Conservation (phyloP, 1,284 basidiomycete species). For the Agroathelia rolfsii region DNA sequence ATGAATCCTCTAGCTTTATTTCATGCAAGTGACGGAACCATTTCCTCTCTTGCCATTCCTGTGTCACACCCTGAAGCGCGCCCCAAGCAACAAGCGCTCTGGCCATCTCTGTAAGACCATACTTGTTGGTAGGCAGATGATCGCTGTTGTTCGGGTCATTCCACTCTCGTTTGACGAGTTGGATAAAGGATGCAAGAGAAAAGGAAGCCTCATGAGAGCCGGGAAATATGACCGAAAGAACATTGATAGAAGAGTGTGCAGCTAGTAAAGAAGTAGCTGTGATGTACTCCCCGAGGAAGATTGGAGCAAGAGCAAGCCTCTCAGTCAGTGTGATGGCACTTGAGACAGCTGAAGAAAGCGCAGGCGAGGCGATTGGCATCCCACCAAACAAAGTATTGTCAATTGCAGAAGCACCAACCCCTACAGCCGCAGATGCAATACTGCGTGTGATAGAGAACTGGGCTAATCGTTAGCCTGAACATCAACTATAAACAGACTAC, state of each 20-base stretch:
- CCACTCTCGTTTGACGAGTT: conserved; percentile 65
- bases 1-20: conserved; percentile 46
- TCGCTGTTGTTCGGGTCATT: conserved; percentile 39
- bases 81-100: conserved; percentile 68
- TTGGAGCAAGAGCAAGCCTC: conserved; percentile 59
- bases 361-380: conserved; percentile 40
- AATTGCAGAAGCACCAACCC: conserved; percentile 44
- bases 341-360: conserved; percentile 47
- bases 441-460: conserved; percentile 63
- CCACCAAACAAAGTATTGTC: conserved; percentile 60
- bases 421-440: conserved; percentile 47
- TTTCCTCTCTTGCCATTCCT: conserved; percentile 61
- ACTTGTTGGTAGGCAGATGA: conserved; percentile 48
- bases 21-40: conserved; percentile 60
- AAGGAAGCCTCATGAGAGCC: conserved; percentile 70
- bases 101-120: conserved; percentile 52
- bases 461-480: conserved; percentile 7
- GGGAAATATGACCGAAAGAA: conserved; percentile 61
- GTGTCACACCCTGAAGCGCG: conserved; percentile 66
- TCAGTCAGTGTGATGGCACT: conserved; percentile 59
- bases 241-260: conserved; percentile 63
- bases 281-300: conserved; percentile 63
- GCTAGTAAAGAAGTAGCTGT: conserved; percentile 66
- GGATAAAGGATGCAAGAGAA: conserved; percentile 68
- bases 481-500: conserved; percentile 5